These are phyloP conservation scores for Candida sithepensis DNA, from an alignment of 805 yeast species.

Conservation along the genomic window DNA sequence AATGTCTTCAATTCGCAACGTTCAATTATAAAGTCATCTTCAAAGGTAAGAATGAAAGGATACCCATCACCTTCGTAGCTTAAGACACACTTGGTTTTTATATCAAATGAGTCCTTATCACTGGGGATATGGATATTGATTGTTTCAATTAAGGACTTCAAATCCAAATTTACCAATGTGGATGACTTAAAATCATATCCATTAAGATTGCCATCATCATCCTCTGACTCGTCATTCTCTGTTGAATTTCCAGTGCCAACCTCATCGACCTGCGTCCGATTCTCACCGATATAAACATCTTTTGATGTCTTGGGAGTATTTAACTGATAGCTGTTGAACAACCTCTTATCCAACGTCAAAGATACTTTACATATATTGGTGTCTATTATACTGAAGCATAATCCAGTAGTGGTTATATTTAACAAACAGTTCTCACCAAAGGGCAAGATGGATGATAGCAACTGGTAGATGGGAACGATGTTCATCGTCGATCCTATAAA, in stretches of 20 bases:
- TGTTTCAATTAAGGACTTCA: constrained; percentile 47
- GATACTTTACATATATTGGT: constrained; percentile 39
- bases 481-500: constrained; percentile 28
- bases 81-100: constrained; percentile 43
- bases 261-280: constrained; percentile 1
- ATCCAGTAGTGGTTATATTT: constrained; percentile 45
- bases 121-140: constrained; percentile 38
- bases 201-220: constrained; percentile 10
- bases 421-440: constrained; percentile 29
- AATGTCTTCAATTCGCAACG: constrained; percentile 54
- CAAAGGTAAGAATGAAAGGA: constrained; percentile 53
- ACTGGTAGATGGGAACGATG: constrained; percentile 22
- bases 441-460: constrained; percentile 26
- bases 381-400: constrained; percentile 47
- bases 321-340: constrained; percentile 34
- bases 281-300: no score
- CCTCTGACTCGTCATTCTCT: constrained; percentile 6
- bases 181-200: constrained; percentile 3
- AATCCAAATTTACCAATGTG: constrained; percentile 39
- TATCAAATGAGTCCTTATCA: constrained; percentile 21
- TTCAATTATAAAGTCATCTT: constrained; percentile 51
- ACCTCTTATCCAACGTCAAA: constrained; percentile 34
- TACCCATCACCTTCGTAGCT: constrained; percentile 46
- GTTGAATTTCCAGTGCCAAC: constrained; percentile 6
- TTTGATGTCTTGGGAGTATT: constrained; percentile 12